Conservation (phyloP, 768 basidiomycete species). For the Boletus subcaerulescens region DNA sequence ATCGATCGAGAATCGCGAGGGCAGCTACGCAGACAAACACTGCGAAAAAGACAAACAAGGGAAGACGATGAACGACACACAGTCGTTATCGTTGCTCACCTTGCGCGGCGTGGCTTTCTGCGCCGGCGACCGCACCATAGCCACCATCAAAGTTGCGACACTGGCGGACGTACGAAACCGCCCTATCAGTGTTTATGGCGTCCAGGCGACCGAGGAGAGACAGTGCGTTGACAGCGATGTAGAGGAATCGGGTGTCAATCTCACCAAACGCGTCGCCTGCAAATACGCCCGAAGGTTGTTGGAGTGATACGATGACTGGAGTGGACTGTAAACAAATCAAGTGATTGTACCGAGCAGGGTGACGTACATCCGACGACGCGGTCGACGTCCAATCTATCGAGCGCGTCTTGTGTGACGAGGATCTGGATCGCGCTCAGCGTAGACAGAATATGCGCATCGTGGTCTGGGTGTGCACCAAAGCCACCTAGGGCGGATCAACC, state of each 20-base stretch:
- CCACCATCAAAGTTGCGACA: slow-evolving; percentile 97
- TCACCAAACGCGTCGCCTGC: slow-evolving; percentile 93
- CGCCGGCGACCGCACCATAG: slow-evolving; percentile 80
- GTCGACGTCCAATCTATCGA: slow-evolving; percentile 66
- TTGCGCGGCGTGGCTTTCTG: slow-evolving; percentile 91
- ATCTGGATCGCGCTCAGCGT: slow-evolving; percentile 96
- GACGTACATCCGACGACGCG: slow-evolving; percentile 72
- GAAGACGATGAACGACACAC: not conserved
- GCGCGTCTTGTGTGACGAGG: slow-evolving; percentile 77
- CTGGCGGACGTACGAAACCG: slow-evolving; percentile 65
- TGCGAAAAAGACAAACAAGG: slow-evolving; percentile 26
- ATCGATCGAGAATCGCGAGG: slow-evolving; percentile 78
- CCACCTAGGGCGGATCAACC: slow-evolving; percentile 57
- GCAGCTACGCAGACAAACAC: slow-evolving; percentile 90
- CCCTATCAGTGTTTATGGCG: slow-evolving; percentile 62
- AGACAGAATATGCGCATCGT: slow-evolving; percentile 85
- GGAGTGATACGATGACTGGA: slow-evolving; percentile 78
- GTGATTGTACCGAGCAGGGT: not conserved
- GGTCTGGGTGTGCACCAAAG: slow-evolving; percentile 89
- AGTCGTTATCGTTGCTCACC: slow-evolving; percentile 43
- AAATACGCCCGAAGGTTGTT: slow-evolving; percentile 84
- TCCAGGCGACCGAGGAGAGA: slow-evolving; percentile 79
- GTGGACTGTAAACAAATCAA: not conserved
- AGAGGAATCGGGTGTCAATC: slow-evolving; percentile 86
- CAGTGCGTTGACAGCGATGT: slow-evolving; percentile 80